Evolutionary conservation across 2,329 filamentous ascomycete genomes (phyloP).

Genomic region (Trichoderma sp.): DNA sequence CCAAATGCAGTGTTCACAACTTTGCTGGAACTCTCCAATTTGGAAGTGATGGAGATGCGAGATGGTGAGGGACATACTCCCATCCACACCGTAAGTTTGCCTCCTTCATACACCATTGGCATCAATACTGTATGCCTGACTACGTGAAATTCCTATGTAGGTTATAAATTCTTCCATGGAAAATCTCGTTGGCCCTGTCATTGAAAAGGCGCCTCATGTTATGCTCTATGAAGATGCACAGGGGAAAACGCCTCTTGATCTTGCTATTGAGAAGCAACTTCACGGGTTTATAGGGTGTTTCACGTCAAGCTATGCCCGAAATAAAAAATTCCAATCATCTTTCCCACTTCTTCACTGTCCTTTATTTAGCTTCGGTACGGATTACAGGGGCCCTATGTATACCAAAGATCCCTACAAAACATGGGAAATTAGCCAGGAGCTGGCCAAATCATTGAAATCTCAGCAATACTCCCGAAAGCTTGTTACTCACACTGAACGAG

Average conservation of each 20-base stretch:
- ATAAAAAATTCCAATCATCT: neutral
- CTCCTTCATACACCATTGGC: neutral
- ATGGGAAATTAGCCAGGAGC: neutral
- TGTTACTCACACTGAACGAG: neutral
- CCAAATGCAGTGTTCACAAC: neutral
- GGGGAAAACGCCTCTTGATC: neutral
- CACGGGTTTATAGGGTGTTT: neutral
- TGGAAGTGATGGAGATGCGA: neutral
- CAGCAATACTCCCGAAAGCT: neutral
- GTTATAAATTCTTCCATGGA: neutral
- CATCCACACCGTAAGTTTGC: neutral
- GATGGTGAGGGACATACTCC: neutral
- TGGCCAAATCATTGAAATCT: neutral
- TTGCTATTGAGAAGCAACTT: neutral
- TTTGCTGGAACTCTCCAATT: neutral
- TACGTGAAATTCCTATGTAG: neutral
- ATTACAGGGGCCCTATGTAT: neutral
- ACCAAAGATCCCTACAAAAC: neutral
- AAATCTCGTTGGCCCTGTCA: neutral
- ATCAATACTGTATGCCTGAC: neutral
- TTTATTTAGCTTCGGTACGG: neutral
- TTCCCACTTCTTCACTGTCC: neutral
- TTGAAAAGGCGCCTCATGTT: neutral
- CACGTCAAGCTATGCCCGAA: neutral
- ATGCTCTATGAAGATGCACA: neutral